Conservation (phyloP, 805 yeast genomes). For the Clavispora fructus region DNA sequence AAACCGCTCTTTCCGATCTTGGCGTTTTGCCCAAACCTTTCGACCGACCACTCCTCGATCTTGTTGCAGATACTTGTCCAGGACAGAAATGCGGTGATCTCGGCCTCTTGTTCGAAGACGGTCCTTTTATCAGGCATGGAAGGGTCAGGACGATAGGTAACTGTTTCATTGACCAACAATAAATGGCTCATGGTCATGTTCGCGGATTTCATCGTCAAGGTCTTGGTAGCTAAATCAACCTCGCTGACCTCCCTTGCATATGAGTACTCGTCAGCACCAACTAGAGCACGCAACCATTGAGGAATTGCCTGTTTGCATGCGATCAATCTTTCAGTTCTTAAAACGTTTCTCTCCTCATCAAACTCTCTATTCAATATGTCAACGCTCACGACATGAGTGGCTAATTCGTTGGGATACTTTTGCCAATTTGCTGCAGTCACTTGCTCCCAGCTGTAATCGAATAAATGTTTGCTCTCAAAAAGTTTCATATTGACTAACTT, state of each 20-base stretch:
- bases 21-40: conserved; percentile 86
- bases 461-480: conserved; percentile 63
- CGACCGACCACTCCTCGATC: conserved; percentile 88
- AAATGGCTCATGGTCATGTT: conserved; percentile 78
- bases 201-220: conserved; percentile 75
- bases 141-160: conserved; percentile 70
- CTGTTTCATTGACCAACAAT: conserved; percentile 80
- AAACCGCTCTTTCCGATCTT: conserved; percentile 76
- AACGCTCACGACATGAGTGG: conserved; percentile 90
- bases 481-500: conserved; percentile 57
- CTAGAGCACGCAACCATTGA: conserved; percentile 63
- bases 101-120: conserved; percentile 73
- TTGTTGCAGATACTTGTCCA: conserved; percentile 67
- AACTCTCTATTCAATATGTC: conserved; percentile 78
- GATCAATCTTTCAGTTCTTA: conserved; percentile 80
- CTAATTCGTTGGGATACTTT: conserved; percentile 90
- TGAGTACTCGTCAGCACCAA: conserved; percentile 69
- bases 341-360: conserved; percentile 41
- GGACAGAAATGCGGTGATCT: conserved; percentile 78
- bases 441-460: conserved; percentile 86
- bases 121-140: conserved; percentile 49
- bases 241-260: conserved; percentile 87
- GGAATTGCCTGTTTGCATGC: conserved; percentile 89
- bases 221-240: conserved; percentile 61
- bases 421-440: conserved; percentile 96